Percentiles rank a stretch among this genome's conserved stretches.
These are phyloP conservation scores for Pythium phragmitis DNA, from an alignment of 352 stramenopile species.

Conservation along the genomic window DNA sequence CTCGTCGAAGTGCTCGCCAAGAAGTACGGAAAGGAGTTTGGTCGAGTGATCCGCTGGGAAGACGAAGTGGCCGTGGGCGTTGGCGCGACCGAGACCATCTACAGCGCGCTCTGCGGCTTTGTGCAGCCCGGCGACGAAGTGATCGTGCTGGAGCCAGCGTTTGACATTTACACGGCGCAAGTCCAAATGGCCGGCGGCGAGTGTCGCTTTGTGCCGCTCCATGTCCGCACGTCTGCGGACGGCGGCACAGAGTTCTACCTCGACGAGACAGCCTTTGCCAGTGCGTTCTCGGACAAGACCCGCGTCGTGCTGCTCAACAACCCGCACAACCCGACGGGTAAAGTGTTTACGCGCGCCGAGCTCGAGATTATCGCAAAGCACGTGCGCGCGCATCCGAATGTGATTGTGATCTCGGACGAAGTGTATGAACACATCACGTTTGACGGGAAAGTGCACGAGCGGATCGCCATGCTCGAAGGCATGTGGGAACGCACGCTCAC, in stretches of 20 bases:
- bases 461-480: slow-evolving; percentile 74
- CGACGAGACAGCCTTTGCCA: slow-evolving; percentile 82
- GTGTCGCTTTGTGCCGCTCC: slow-evolving; percentile 84
- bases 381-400: slow-evolving; percentile 72
- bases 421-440: slow-evolving; percentile 98
- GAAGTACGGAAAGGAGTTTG: slow-evolving; percentile 89
- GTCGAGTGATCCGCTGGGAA: slow-evolving; percentile 84
- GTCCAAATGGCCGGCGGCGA: slow-evolving; percentile 84
- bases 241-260: slow-evolving; percentile 76
- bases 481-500: slow-evolving; percentile 89
- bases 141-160: slow-evolving; percentile 96
- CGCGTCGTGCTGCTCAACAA: slow-evolving; percentile 96
- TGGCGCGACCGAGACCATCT: slow-evolving; percentile 94
- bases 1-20: slow-evolving; percentile 83
- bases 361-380: slow-evolving; percentile 92
- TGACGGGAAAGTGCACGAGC: slow-evolving; percentile 65
- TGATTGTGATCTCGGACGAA: slow-evolving; percentile 97
- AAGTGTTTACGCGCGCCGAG: slow-evolving; percentile 94
- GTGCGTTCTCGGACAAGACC: slow-evolving; percentile 91
- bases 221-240: slow-evolving; percentile 34
- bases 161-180: slow-evolving; percentile 95
- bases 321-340: slow-evolving; percentile 98
- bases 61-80: slow-evolving; percentile 94
- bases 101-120: slow-evolving; percentile 91
- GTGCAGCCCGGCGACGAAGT: slow-evolving; percentile 95